Base-by-base conservation (phyloP, 1,284 basidiomycete genomes). In the Fomitiporia mediterranea region DNA sequence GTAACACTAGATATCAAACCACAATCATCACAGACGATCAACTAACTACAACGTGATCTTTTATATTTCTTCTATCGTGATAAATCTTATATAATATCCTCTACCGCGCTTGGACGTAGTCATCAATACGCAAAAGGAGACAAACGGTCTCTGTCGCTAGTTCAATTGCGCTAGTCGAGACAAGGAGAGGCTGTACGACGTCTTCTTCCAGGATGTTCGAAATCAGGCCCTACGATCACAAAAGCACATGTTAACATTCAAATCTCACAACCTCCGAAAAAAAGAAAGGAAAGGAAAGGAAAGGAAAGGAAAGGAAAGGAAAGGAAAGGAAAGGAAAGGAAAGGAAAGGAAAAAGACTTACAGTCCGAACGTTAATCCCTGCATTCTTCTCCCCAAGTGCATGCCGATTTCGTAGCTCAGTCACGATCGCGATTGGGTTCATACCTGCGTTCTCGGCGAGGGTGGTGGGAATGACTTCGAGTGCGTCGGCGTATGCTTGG, bases 401-500 rank as follows among this genome's bases (percentile, higher is more conserved):
- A 73, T 99, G 97, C 63, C 94, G 81, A 75, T 99, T 99, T 62
- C 97, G 83, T 57, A 99, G 78, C 70, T 99, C 97, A 30, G 97
- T 99, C 53, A 99, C 95, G 66, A 99, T 99, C 13, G 93, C 88
- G 62, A 99, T 98, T 4, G 97, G 94, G 75, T 99, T 98, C 61
- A 99, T 76, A 48, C 97, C 97, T 7, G 97, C 97, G 69, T 99
- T 99, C 74, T 99, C 97, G 8, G 97, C 97, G 7, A 99, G 80
- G 0, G 97, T 99, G 2, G 91, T 98, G 2, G 97, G 97, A 64
- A 99, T 98, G 60, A 99, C 89, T 73, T 99, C 97, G 56, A 99
- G 82, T 4, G 97, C 94, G 68, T 99, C 97, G 35, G 97, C 94
- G 66, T 94, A 99, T 2, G 95, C 95, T 69, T 97, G 91, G 86